phyloP scores from a whole-genome alignment of 2,329 filamentous ascomycete genomes.

The Plectosphaerella plurivora region DNA sequence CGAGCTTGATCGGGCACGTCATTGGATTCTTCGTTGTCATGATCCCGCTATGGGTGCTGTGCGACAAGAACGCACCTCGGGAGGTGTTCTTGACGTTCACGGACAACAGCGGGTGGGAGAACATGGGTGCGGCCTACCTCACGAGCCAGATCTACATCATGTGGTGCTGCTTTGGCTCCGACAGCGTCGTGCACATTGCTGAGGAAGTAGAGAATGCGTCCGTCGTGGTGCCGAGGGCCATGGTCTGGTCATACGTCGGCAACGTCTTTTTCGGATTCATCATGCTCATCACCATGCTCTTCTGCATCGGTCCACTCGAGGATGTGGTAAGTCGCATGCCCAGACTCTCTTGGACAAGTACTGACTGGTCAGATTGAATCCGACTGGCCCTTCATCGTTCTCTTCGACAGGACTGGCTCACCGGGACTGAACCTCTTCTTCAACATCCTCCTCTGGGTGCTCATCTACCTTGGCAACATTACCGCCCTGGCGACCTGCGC shows the following conservation, averaged over 20 bases:
- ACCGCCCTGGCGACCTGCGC: constrained; percentile 1
- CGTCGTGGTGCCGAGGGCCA: constrained; percentile 12
- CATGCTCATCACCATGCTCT: constrained; percentile 16
- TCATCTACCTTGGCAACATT: constrained; percentile 2
- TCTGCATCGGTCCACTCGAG: constrained; percentile 14
- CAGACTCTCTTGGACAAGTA: neutral
- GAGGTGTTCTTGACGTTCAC: constrained; percentile 23
- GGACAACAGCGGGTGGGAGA: constrained; percentile 10
- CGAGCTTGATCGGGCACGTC: constrained; percentile 36
- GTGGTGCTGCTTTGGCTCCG: constrained; percentile 9
- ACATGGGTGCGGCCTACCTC: constrained; percentile 2
- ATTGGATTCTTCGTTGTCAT: constrained; percentile 39
- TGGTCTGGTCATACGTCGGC: constrained; percentile 11
- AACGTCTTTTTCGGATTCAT: constrained; percentile 15
- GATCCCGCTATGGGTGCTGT: constrained; percentile 26
- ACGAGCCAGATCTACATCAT: constrained; percentile 3
- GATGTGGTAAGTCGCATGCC: neutral
- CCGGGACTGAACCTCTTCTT: neutral
- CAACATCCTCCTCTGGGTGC: constrained; percentile 1
- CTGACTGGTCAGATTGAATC: neutral
- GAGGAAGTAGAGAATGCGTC: constrained; percentile 14
- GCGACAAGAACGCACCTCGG: constrained; percentile 16
- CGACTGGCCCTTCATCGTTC: constrained; percentile 2
- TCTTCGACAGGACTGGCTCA: constrained; percentile 1
- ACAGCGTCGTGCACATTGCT: constrained; percentile 11